Percentiles rank a stretch among this genome's conserved stretches.
phyloP scores from a whole-genome alignment of 495 filamentous ascomycete species.

The Aspergillus sclerotiicarbonarius region DNA sequence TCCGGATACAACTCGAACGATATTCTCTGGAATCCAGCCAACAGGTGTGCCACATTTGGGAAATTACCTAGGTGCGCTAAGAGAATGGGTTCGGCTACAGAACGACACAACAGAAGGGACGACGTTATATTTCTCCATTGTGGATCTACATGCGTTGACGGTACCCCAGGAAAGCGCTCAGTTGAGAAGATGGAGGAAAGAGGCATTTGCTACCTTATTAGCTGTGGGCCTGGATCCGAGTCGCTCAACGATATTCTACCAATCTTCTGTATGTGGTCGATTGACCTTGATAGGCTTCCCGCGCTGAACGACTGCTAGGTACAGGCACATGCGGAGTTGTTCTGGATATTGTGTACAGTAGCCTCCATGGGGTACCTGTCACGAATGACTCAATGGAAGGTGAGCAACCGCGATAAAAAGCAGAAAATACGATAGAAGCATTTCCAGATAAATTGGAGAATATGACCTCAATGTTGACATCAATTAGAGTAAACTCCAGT shows the following conservation, averaged over 20 bases:
- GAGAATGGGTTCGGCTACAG: slow-evolving; percentile 80
- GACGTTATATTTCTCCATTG: slow-evolving; percentile 76
- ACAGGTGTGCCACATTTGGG: slow-evolving; percentile 94
- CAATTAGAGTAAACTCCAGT: slow-evolving; percentile 64
- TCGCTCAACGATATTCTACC: slow-evolving; percentile 78
- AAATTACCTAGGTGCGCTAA: slow-evolving; percentile 92
- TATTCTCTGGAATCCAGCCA: slow-evolving; percentile 97
- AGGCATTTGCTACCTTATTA: slow-evolving; percentile 75
- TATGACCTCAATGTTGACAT: slow-evolving; percentile 10
- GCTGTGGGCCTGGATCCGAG: slow-evolving; percentile 80
- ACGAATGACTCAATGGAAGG: slow-evolving; percentile 99
- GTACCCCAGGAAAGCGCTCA: slow-evolving; percentile 58
- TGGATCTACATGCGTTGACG: slow-evolving; percentile 92
- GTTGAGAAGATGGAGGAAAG: slow-evolving; percentile 61
- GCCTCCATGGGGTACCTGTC: slow-evolving; percentile 85
- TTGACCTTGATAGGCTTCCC: neutral
- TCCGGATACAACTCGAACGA: slow-evolving; percentile 12
- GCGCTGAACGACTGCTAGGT: slow-evolving; percentile 49
- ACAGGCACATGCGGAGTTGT: slow-evolving; percentile 77
- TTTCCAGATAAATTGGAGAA: neutral
- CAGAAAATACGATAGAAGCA: neutral
- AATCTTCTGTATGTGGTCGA: slow-evolving; percentile 57
- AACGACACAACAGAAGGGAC: slow-evolving; percentile 52
- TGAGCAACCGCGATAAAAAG: slow-evolving; percentile 28
- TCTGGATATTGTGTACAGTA: slow-evolving; percentile 93